A percentile compares a stretch with the other conserved stretches of the same genome.
phyloP scores from a whole-genome alignment of 306 rosid genomes.

The Rosa lucieae region DNA sequence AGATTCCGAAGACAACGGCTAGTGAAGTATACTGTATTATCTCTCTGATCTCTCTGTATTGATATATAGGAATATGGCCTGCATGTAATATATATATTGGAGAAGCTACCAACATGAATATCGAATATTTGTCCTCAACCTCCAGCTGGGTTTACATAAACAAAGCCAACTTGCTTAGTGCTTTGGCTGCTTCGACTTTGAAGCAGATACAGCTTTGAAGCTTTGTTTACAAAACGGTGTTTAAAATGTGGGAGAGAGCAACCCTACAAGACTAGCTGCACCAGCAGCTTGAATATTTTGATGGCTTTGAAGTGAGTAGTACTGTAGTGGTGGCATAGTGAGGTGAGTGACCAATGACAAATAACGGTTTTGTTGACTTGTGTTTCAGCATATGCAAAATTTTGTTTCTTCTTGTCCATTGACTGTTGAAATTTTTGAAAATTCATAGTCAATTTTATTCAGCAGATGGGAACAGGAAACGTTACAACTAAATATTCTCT shows the following conservation, averaged over 20 bases:
- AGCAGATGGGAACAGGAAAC: background rate
- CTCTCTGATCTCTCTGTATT: background rate
- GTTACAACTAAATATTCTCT: background rate
- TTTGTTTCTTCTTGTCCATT: background rate
- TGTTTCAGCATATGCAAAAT: background rate
- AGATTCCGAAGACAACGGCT: constrained; percentile 10
- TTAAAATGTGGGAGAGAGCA: background rate
- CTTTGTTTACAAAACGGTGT: background rate
- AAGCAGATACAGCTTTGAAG: background rate
- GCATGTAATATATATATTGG: background rate
- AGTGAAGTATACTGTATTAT: constrained; percentile 5
- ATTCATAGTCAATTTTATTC: background rate
- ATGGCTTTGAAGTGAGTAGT: background rate
- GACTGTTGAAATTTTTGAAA: background rate
- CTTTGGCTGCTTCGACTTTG: constrained; percentile 1
- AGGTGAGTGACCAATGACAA: background rate
- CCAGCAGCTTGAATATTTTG: background rate
- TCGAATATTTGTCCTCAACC: constrained; percentile 8
- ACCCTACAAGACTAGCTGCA: background rate
- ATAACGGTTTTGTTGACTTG: background rate
- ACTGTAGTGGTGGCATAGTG: background rate
- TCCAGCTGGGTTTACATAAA: constrained; percentile 12
- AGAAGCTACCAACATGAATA: constrained; percentile 10
- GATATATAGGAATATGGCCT: constrained; percentile 6
- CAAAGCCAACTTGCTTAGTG: background rate